phyloP scores from a whole-genome alignment of 306 rosid genomes.

The Rosa persica region DNA sequence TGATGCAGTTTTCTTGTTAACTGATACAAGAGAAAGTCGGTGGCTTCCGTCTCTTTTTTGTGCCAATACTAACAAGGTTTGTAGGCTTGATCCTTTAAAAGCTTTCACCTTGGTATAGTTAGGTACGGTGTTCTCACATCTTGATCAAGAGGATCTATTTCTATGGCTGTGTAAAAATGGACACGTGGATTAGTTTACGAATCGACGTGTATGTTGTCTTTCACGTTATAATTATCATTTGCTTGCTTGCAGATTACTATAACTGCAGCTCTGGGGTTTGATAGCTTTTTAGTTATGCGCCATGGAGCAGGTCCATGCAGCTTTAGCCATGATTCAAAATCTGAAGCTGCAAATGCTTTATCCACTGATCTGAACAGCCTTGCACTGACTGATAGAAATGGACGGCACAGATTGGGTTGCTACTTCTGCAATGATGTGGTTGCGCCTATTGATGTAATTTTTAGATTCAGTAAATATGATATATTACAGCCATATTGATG shows the following conservation, averaged over 20 bases:
- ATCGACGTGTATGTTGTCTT: neutral
- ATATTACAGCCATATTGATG: slow-evolving; percentile 4
- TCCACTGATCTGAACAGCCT: slow-evolving; percentile 40
- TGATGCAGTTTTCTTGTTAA: slow-evolving; percentile 80
- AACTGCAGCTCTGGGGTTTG: slow-evolving; percentile 93
- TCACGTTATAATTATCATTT: slow-evolving; percentile 1
- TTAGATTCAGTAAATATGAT: slow-evolving; percentile 16
- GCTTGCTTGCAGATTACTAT: slow-evolving; percentile 65
- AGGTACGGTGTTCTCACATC: slow-evolving; percentile 19
- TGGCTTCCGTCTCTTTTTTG: slow-evolving; percentile 97
- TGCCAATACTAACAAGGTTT: slow-evolving; percentile 85
- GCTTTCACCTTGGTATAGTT: slow-evolving; percentile 1
- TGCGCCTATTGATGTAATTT: slow-evolving; percentile 92
- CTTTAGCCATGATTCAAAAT: slow-evolving; percentile 33
- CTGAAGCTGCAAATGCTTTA: slow-evolving; percentile 43
- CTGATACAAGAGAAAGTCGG: slow-evolving; percentile 98
- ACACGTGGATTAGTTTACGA: slow-evolving; percentile 9
- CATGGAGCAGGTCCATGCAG: slow-evolving; percentile 90
- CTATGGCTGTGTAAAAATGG: slow-evolving; percentile 5
- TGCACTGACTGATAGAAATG: slow-evolving; percentile 31
- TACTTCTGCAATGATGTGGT: slow-evolving; percentile 96
- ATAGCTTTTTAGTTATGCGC: slow-evolving; percentile 97
- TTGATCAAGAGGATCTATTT: slow-evolving; percentile 16
- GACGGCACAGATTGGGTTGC: slow-evolving; percentile 79
- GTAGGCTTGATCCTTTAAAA: slow-evolving; percentile 6